phyloP scores from a whole-genome alignment of 2,329 filamentous ascomycete genomes.

The Aspergillus caelatus region DNA sequence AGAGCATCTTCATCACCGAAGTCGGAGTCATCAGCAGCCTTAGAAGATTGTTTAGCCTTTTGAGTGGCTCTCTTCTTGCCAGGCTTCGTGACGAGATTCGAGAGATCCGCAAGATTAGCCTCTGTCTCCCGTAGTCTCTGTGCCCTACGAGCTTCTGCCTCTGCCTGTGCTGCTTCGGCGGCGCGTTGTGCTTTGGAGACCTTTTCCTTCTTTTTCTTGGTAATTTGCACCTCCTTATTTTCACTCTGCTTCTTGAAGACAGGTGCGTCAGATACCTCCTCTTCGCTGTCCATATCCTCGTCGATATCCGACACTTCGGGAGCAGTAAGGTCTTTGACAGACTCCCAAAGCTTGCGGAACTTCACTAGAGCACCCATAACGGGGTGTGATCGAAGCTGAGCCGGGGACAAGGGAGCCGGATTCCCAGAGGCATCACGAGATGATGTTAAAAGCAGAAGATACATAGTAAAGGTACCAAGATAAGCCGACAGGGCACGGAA shows the following conservation, averaged over 20 bases:
- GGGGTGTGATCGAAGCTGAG: slow-evolving; percentile 83
- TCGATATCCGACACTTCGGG: slow-evolving; percentile 41
- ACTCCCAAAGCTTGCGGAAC: slow-evolving; percentile 79
- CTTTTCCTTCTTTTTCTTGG: slow-evolving; percentile 46
- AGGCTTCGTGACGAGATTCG: slow-evolving; percentile 58
- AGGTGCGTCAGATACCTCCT: slow-evolving; percentile 25
- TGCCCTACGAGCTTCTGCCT: slow-evolving; percentile 56
- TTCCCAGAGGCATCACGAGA: slow-evolving; percentile 61
- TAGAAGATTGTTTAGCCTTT: slow-evolving; percentile 35
- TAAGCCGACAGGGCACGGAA: slow-evolving; percentile 83
- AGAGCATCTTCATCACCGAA: slow-evolving; percentile 88
- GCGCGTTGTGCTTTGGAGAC: slow-evolving; percentile 53
- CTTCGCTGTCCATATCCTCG: slow-evolving; percentile 25
- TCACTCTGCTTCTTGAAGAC: slow-evolving; percentile 28
- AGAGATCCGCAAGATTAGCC: slow-evolving; percentile 73
- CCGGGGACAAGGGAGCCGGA: slow-evolving; percentile 67
- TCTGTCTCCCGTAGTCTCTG: slow-evolving; percentile 61
- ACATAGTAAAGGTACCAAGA: slow-evolving; percentile 83
- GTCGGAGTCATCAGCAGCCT: slow-evolving; percentile 70
- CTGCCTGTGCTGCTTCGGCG: slow-evolving; percentile 56
- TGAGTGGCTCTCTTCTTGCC: slow-evolving; percentile 49
- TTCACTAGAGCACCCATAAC: slow-evolving; percentile 84
- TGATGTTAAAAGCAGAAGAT: slow-evolving; percentile 90
- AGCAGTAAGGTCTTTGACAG: slow-evolving; percentile 67
- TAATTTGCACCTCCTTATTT: slow-evolving; percentile 41